Conservation (phyloP, 768 basidiomycete genomes). For the Ephemerocybe angulata region DNA sequence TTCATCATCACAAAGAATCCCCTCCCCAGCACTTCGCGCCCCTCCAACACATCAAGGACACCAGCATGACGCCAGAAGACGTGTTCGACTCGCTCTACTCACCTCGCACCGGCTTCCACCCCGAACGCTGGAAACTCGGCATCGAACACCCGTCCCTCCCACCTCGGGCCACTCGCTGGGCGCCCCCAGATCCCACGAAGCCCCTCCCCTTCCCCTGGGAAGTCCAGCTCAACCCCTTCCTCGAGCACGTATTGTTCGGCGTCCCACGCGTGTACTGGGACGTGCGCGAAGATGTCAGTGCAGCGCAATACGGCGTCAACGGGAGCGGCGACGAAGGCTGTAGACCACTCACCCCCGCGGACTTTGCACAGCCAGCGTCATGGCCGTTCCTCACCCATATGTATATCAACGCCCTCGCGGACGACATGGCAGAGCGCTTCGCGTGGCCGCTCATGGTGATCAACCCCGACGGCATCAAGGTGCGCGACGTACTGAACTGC, state of each 20-base stretch:
- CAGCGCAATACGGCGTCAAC: slow-evolving; percentile 1
- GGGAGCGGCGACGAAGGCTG: slow-evolving; percentile 12
- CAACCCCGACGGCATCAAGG: slow-evolving; percentile 45
- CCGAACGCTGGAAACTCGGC: slow-evolving; percentile 49
- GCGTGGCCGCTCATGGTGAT: slow-evolving; percentile 54
- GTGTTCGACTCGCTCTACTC: slow-evolving; percentile 32
- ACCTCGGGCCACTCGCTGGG: slow-evolving; percentile 45
- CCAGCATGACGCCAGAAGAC: slow-evolving; percentile 20
- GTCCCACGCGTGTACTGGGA: slow-evolving; percentile 48
- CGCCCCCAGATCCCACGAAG: slow-evolving; percentile 33
- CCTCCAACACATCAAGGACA: slow-evolving; percentile 14
- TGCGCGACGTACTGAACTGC: slow-evolving; percentile 47
- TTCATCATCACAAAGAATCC: background rate
- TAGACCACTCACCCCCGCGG: slow-evolving; percentile 32
- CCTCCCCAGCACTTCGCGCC: background rate
- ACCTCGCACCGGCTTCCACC: slow-evolving; percentile 28
- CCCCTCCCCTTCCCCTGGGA: slow-evolving; percentile 46
- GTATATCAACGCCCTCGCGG: slow-evolving; percentile 51
- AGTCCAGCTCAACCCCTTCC: slow-evolving; percentile 55
- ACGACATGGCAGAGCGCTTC: slow-evolving; percentile 43
- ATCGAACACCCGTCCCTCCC: slow-evolving; percentile 47
- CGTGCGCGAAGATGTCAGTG: slow-evolving; percentile 27
- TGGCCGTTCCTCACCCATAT: slow-evolving; percentile 56
- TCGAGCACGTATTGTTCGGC: slow-evolving; percentile 41
- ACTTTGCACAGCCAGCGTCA: slow-evolving; percentile 60